Base-by-base conservation (phyloP, 768 basidiomycete species). In the Lactifluus piperatus region DNA sequence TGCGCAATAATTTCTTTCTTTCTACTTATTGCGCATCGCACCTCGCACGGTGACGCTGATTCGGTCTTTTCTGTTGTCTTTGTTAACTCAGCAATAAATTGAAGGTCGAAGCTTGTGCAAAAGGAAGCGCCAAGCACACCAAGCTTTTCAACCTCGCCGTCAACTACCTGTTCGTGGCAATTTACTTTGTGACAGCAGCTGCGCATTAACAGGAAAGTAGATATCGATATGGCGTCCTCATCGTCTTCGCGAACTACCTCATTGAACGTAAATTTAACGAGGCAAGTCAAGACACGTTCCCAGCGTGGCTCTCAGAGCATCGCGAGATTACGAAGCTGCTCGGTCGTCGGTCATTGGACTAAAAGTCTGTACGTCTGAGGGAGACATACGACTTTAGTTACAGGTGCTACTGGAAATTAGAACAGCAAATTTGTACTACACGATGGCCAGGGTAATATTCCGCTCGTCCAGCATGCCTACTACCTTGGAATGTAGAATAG, bases 241-340 rank as follows among this genome's bases (percentile, higher is more conserved):
- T 98, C 65, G 91, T 91, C 5, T 91, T 99, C 59, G 88, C 97
- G 49, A 94, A 97, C 70, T 98, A 95, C 71, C 78, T 98, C 64
- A 84, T 98, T 53, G 93, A 95, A 71, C 70, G 68, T 62, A 70
- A 72, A 50, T 73, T 75, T 62, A 75, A 75, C 65, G 73, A 74
- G 32, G 74, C 63, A 11, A 62, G 74, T 50, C 69, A 68, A 13
- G 69, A 69, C 44, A 81, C 84, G 2, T 95, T 97, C 74, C 84
- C 89, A 2, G 78, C 78, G 44, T 95, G 94, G 94, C 76, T 94
- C 55, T 78, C 76, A 51, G 85, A 88, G 68, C 91, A 83, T 67
- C 77, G 91, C 51, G 94, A 97, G 73, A 94, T 97, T 51, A 83
- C 84, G 5, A 87, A 82, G 66, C 65, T 91, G 60, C 71, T 91